Percentiles rank a stretch among this genome's conserved stretches.
phyloP scores from a whole-genome alignment of 345 rosid species.

The Lenwebbia sp. region DNA sequence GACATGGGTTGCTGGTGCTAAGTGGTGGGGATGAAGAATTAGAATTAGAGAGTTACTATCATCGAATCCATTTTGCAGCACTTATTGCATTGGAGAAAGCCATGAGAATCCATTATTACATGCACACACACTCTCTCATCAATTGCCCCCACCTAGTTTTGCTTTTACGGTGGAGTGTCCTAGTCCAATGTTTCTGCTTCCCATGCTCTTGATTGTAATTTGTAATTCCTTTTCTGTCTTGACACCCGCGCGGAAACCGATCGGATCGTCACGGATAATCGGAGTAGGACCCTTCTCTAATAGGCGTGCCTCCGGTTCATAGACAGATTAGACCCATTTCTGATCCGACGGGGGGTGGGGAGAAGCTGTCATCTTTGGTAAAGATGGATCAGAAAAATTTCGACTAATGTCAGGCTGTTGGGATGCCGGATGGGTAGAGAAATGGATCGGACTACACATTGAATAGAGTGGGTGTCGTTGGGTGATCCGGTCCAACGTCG shows the following conservation, averaged over 20 bases:
- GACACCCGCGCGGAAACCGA: not conserved
- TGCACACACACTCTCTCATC: not conserved
- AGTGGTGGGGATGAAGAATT: not conserved
- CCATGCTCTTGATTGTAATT: not conserved
- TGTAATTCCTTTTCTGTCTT: not conserved
- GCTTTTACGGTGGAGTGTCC: not conserved
- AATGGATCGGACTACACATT: not conserved
- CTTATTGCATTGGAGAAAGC: constrained; percentile 38
- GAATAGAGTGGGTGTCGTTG: rapidly evolving
- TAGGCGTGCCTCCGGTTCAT: rapidly evolving
- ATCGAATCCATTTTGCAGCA: constrained; percentile 7
- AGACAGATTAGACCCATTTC: not conserved
- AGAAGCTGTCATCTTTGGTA: rapidly evolving
- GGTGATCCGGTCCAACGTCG: not conserved
- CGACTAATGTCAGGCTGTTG: rapidly evolving
- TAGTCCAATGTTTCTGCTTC: not conserved
- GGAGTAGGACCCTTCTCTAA: not conserved
- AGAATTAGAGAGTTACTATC: not conserved
- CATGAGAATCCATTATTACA: not conserved
- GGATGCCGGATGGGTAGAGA: rapidly evolving
- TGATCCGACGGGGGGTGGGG: not conserved
- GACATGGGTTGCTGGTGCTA: not conserved
- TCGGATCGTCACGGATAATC: not conserved
- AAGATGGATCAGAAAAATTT: not conserved
- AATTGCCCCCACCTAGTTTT: not conserved